Conservation (phyloP, 257 asterid genomes). For the Rhazya stricta region DNA sequence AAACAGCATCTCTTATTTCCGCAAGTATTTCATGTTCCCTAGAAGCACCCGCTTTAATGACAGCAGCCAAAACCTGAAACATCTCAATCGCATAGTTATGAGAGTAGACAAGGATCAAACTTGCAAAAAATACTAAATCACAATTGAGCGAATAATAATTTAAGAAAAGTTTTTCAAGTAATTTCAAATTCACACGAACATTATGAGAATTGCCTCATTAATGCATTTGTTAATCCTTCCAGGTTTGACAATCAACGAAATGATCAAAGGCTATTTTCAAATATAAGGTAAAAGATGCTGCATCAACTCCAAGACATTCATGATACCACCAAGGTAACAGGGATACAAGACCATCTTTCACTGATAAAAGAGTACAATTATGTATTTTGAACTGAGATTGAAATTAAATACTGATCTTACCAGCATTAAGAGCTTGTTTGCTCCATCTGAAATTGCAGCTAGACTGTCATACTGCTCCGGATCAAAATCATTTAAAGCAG, state of each 20-base stretch:
- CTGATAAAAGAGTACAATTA: background rate
- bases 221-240: background rate
- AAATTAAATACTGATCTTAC: slow-evolving; percentile 29
- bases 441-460: slow-evolving; percentile 99
- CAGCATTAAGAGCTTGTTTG: slow-evolving; percentile 99
- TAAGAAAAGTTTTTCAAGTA: background rate
- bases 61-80: slow-evolving; percentile 95
- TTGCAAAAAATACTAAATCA: background rate
- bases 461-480: slow-evolving; percentile 95
- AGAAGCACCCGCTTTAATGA: slow-evolving; percentile 98
- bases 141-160: background rate
- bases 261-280: background rate
- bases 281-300: background rate
- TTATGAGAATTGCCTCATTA: background rate
- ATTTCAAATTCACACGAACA: background rate
- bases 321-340: background rate
- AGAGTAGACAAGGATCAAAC: slow-evolving; percentile 11
- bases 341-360: background rate
- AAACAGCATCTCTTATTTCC: slow-evolving; percentile 96
- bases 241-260: background rate
- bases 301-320: slow-evolving; percentile 1
- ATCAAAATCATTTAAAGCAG: slow-evolving; percentile 91
- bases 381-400: background rate
- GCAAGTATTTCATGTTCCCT: slow-evolving; percentile 99
- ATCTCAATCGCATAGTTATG: slow-evolving; percentile 23